phyloP scores from a whole-genome alignment of 2,329 filamentous ascomycete species.

The Verticillium dahliae region DNA sequence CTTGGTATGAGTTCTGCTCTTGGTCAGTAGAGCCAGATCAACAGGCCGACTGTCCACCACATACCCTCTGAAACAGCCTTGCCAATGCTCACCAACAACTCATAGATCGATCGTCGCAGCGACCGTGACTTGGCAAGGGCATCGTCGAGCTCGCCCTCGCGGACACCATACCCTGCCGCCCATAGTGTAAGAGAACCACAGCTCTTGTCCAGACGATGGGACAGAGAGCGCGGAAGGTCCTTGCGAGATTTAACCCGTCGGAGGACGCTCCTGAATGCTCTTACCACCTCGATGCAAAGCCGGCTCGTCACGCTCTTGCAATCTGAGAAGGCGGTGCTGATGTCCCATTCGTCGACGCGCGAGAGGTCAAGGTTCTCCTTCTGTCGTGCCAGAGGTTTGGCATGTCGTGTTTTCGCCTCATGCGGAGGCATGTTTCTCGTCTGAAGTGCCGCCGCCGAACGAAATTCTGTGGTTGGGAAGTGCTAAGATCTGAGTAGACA shows the following conservation, averaged over 20 bases:
- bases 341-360: background rate
- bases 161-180: background rate
- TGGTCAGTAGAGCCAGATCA: background rate
- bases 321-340: background rate
- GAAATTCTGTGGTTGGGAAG: background rate
- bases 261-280: background rate
- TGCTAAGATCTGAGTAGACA: background rate
- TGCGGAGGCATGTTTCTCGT: background rate
- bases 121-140: background rate
- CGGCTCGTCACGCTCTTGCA: background rate
- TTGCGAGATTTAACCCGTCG: background rate
- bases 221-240: background rate
- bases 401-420: background rate
- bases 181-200: slow-evolving; percentile 1
- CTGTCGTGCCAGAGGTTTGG: background rate
- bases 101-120: background rate
- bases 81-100: background rate
- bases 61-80: background rate
- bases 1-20: background rate
- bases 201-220: background rate
- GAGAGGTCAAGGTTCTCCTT: background rate
- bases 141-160: background rate
- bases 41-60: background rate
- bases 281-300: background rate
- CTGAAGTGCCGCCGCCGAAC: background rate